These are phyloP conservation scores for Myxozyma vanderwaltii DNA, from an alignment of 805 yeast species.

Conservation along the genomic window DNA sequence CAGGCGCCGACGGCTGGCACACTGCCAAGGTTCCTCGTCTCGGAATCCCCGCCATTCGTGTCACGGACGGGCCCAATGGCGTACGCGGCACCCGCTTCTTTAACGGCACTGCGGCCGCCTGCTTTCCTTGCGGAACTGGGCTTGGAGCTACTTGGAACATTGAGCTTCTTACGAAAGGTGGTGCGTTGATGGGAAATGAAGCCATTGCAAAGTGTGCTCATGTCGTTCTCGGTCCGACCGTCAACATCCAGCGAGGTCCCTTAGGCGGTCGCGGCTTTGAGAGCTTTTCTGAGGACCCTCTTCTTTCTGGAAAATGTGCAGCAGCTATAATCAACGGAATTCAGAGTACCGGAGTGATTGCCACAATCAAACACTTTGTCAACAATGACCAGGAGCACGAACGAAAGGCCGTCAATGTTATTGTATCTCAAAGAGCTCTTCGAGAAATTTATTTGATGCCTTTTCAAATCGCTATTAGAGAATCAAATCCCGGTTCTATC, in stretches of 20 bases:
- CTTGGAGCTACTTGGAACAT: conserved; percentile 60
- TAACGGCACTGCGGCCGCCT: conserved; percentile 56
- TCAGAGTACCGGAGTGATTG: conserved; percentile 51
- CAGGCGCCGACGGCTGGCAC: conserved; percentile 52
- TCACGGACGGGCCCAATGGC: conserved; percentile 67
- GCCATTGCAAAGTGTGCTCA: conserved; percentile 57
- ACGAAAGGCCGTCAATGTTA: conserved; percentile 52
- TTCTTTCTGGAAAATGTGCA: conserved; percentile 50
- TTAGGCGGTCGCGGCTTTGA: conserved; percentile 67
- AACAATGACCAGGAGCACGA: conserved; percentile 65
- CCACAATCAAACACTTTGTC: conserved; percentile 61
- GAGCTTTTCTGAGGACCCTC: conserved; percentile 64
- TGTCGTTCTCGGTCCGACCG: conserved; percentile 53
- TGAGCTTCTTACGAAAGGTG: conserved; percentile 52
- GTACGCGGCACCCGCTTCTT: conserved; percentile 60
- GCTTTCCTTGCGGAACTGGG: conserved; percentile 64
- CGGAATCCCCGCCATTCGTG: conserved; percentile 51
- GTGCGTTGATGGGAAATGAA: conserved; percentile 56
- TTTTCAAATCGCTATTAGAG: conserved; percentile 59
- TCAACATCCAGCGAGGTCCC: conserved; percentile 60
- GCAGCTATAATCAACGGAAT: conserved; percentile 56
- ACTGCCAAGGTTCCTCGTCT: conserved; percentile 47
- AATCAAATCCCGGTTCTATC: conserved; percentile 54
- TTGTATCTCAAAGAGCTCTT: conserved; percentile 60
- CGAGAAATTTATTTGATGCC: conserved; percentile 67